Evolutionary conservation across 2,329 filamentous ascomycete genomes (phyloP).

Genomic region (Sporothrix dimorphospora): DNA sequence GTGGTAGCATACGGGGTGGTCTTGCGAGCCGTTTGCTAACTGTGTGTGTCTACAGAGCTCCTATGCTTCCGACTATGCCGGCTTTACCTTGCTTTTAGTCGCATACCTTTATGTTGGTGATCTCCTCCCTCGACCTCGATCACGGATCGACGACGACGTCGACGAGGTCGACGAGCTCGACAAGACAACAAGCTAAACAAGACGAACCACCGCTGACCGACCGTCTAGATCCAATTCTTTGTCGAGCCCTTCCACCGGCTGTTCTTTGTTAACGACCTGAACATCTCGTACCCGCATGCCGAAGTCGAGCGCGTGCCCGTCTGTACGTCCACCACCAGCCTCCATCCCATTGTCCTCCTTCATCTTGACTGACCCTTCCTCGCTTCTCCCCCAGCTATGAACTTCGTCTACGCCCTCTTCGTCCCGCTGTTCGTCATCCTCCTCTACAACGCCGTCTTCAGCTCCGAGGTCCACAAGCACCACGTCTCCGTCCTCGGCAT

Average conservation of each 20-base stretch:
- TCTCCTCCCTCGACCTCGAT: no score
- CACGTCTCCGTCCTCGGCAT: slow-evolving; percentile 86
- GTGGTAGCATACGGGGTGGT: not conserved
- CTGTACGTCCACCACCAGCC: slow-evolving; percentile 50
- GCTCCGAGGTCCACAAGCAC: slow-evolving; percentile 73
- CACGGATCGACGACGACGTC: no score
- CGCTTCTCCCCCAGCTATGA: slow-evolving; percentile 56
- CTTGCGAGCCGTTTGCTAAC: no score
- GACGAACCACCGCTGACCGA: not conserved
- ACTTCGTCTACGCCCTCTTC: slow-evolving; percentile 77
- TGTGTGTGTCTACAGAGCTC: slow-evolving; percentile 62
- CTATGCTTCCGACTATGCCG: slow-evolving; percentile 87
- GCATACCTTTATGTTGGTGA: slow-evolving; percentile 65
- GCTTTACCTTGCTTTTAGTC: slow-evolving; percentile 69
- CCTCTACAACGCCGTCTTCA: slow-evolving; percentile 64
- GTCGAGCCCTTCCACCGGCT: slow-evolving; percentile 90
- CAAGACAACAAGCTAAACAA: not conserved
- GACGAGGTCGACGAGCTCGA: not conserved
- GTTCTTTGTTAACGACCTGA: slow-evolving; percentile 84
- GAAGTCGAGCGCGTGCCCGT: slow-evolving; percentile 81
- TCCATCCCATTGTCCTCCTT: not conserved
- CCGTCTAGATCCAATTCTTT: slow-evolving; percentile 64
- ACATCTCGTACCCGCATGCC: slow-evolving; percentile 86
- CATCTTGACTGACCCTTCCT: not conserved
- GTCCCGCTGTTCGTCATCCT: slow-evolving; percentile 70